These are phyloP conservation scores for Spergularia bocconei DNA, from an alignment of 148 eudicot genomes.

Conservation along the genomic window DNA sequence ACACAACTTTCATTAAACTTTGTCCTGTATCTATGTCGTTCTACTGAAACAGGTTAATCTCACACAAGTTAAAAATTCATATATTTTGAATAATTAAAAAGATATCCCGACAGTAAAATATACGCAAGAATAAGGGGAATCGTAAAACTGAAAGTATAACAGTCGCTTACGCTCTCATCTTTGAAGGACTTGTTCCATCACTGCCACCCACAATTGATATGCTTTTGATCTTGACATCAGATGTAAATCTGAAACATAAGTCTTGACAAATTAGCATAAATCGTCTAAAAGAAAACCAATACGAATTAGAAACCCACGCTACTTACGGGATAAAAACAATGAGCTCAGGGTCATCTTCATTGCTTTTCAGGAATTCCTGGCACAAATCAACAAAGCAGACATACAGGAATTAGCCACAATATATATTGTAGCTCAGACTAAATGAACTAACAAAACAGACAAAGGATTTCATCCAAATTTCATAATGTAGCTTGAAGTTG, in stretches of 20 bases:
- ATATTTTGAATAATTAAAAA: neutral
- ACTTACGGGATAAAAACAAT: conserved; percentile 95
- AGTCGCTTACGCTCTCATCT: conserved; percentile 91
- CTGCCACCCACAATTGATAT: conserved; percentile 93
- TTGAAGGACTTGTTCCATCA: conserved; percentile 98
- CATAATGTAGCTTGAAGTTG: neutral
- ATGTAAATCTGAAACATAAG: conserved; percentile 58
- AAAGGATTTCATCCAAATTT: neutral
- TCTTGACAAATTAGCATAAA: conserved; percentile 4
- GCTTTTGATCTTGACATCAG: conserved; percentile 98
- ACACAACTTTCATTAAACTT: too few relatives aligned
- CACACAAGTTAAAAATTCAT: too few relatives aligned
- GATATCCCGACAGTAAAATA: neutral
- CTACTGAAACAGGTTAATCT: too few relatives aligned
- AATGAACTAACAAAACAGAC: neutral
- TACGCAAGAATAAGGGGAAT: neutral
- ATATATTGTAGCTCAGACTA: neutral
- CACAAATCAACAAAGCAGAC: neutral
- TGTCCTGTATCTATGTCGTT: too few relatives aligned
- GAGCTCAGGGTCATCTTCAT: conserved; percentile 94
- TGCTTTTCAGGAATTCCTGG: conserved; percentile 93
- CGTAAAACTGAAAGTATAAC: neutral
- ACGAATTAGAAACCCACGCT: neutral
- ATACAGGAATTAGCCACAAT: neutral
- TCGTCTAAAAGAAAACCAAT: neutral